phyloP scores from a whole-genome alignment of 2,329 filamentous ascomycete species.

The Ascocoryne sarcoides region DNA sequence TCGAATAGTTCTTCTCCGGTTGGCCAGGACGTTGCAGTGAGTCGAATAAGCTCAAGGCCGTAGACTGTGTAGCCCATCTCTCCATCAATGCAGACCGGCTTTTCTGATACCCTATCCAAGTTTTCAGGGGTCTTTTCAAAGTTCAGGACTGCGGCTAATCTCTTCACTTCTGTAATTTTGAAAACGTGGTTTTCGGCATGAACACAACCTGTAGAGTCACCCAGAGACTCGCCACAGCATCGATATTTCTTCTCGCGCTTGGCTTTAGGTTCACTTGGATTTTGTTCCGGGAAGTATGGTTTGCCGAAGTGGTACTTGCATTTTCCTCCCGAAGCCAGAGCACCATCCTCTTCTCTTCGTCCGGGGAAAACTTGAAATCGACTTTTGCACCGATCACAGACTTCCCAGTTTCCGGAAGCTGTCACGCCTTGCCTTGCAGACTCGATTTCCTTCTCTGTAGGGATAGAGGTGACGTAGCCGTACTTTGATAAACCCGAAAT shows the following conservation, averaged over 20 bases:
- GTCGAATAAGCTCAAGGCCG: conserved; percentile 79
- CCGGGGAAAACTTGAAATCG: conserved; percentile 92
- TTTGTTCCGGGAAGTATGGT: conserved; percentile 43
- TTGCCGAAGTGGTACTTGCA: conserved; percentile 80
- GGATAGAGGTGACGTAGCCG: conserved; percentile 67
- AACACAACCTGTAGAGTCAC: conserved; percentile 67
- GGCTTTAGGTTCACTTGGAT: conserved; percentile 45
- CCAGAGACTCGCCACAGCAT: conserved; percentile 71
- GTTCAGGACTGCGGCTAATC: conserved; percentile 69
- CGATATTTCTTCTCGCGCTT: conserved; percentile 55
- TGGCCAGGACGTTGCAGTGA: conserved; percentile 87
- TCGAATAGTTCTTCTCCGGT: conserved; percentile 67
- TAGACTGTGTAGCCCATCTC: conserved; percentile 94
- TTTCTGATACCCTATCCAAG: conserved; percentile 33
- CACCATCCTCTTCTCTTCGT: conserved; percentile 65
- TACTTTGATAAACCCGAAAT: conserved; percentile 53
- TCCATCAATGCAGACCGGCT: conserved; percentile 82
- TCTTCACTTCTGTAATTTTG: conserved; percentile 67
- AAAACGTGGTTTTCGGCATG: conserved; percentile 71
- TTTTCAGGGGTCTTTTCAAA: conserved; percentile 73
- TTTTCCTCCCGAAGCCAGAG: conserved; percentile 64
- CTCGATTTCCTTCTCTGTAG: conserved; percentile 56
- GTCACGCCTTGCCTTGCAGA: conserved; percentile 56
- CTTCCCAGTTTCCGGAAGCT: conserved; percentile 68
- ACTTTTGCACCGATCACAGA: conserved; percentile 76